Evolutionary conservation across 2,329 filamentous ascomycete species (phyloP), one percentile per base, ranked within the genome.

Genomic region (Claviceps capensis): DNA sequence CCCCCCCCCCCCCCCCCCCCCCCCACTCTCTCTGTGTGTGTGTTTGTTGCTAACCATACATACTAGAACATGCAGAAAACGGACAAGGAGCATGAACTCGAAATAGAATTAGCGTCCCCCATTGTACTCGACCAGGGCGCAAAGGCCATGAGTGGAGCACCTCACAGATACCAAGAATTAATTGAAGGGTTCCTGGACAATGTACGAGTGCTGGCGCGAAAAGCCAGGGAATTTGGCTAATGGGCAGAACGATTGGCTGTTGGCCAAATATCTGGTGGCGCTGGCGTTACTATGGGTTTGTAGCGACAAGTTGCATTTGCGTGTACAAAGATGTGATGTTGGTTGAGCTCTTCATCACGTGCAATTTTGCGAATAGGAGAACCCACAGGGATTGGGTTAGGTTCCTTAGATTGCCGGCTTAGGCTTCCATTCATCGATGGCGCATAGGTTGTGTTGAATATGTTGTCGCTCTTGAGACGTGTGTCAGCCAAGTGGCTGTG

Each of bases 141-240:
- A 38, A 72, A 75, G 52, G 76, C 80, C 23, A 69, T 74, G 58
- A 66, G 64, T 5, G 70, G 71, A 2, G 69, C 75, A 52, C 70
- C 72, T 5, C 80, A 83, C 59, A 77, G 75, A 50, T 88, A 85
- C 62, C 73, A 79, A 51, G 76, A 81, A 46, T 67, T 91, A 14
- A 78, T 93, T 3, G 81, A 85, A 55, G 85, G 83, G 1, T 78
- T 93, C 56, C 68, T 91, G 52, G 83, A 89, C 64, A 91, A 93
- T 58, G 72, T 86, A 38, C 74, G 81, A 17, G 71, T 82, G 30
- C 67, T 87, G 37, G 74, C 77, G 0, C 67, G 72, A 46, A 71
- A 70, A 52, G 67, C 66, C 37, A 60, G 60, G 26, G 69, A 71
- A 1, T 62, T 69, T 50, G 42, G 48, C 11, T 55, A 49, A 54